These are phyloP conservation scores for Tricholoma matsutake DNA, from an alignment of 768 basidiomycete species.

Conservation along the genomic window DNA sequence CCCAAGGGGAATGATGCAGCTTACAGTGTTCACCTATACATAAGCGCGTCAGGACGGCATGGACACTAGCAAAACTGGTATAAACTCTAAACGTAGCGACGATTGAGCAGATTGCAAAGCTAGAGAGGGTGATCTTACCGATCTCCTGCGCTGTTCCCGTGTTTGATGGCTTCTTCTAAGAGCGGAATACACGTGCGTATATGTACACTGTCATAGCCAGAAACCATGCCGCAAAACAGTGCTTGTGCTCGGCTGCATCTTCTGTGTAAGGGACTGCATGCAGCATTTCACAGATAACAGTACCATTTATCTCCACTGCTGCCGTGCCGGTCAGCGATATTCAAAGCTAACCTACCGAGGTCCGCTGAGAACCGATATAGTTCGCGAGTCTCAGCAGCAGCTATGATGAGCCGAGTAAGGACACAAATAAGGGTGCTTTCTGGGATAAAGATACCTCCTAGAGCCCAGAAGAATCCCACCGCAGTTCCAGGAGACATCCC, in stretches of 20 bases:
- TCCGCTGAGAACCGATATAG: constrained; percentile 67
- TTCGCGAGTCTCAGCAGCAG: constrained; percentile 59
- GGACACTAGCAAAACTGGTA: constrained; percentile 57
- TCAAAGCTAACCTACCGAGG: constrained; percentile 61
- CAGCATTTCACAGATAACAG: constrained; percentile 4
- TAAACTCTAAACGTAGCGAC: constrained; percentile 44
- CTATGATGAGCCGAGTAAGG: constrained; percentile 24
- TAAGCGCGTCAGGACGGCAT: constrained; percentile 49
- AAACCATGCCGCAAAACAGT: constrained; percentile 58
- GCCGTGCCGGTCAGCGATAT: constrained; percentile 64
- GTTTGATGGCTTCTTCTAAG: constrained; percentile 60
- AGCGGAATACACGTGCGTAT: constrained; percentile 59
- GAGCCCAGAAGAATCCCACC: constrained; percentile 70
- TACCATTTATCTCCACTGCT: constrained; percentile 68
- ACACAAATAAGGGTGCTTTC: not conserved
- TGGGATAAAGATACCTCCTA: constrained; percentile 44
- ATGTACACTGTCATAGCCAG: constrained; percentile 65
- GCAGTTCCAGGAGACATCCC: constrained; percentile 71
- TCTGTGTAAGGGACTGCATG: not conserved
- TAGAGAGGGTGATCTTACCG: constrained; percentile 38
- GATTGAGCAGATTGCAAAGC: not conserved
- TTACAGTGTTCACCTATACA: constrained; percentile 62
- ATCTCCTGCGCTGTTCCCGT: constrained; percentile 66
- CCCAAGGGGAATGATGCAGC: constrained; percentile 14
- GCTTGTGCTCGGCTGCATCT: constrained; percentile 54